A percentile compares a stretch with the other conserved stretches of the same genome.
Conservation (phyloP, 208 protist genomes). For the Tritrichomonas foetus region DNA sequence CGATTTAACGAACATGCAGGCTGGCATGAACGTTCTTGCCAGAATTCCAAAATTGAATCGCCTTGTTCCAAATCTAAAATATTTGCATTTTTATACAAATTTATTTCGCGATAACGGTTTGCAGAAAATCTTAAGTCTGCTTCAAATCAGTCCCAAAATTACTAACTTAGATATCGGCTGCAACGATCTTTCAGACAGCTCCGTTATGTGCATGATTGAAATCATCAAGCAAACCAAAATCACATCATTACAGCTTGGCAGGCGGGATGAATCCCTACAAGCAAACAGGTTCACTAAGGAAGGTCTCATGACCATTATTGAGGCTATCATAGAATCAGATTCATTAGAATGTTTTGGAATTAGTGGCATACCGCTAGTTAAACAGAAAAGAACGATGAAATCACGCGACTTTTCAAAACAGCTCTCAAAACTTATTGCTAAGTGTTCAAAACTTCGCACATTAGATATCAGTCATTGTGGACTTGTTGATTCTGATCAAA, state of each 20-base stretch:
- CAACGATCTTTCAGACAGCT: not conserved
- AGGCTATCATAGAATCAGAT: not conserved
- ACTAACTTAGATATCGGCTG: not conserved
- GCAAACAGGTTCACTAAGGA: not conserved
- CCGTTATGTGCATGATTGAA: not conserved
- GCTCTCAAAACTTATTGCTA: not conserved
- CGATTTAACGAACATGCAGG: not conserved
- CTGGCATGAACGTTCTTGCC: not conserved
- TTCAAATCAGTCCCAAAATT: not conserved
- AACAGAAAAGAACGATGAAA: not conserved
- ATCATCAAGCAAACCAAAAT: conserved; percentile 9
- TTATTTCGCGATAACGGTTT: conserved; percentile 14
- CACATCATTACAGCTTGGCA: conserved; percentile 7
- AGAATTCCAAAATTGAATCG: not conserved
- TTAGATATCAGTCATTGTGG: not conserved
- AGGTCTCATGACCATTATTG: not conserved
- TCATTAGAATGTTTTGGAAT: not conserved
- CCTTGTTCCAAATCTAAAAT: not conserved
- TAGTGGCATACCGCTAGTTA: not conserved
- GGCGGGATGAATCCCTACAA: too few relatives aligned
- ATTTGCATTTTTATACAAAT: not conserved
- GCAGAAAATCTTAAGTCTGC: not conserved
- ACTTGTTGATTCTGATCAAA: not conserved
- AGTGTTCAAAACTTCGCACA: not conserved
- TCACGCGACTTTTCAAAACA: not conserved